phyloP scores from a whole-genome alignment of 2,329 filamentous ascomycete genomes.

The Scedosporium aurantiacum region DNA sequence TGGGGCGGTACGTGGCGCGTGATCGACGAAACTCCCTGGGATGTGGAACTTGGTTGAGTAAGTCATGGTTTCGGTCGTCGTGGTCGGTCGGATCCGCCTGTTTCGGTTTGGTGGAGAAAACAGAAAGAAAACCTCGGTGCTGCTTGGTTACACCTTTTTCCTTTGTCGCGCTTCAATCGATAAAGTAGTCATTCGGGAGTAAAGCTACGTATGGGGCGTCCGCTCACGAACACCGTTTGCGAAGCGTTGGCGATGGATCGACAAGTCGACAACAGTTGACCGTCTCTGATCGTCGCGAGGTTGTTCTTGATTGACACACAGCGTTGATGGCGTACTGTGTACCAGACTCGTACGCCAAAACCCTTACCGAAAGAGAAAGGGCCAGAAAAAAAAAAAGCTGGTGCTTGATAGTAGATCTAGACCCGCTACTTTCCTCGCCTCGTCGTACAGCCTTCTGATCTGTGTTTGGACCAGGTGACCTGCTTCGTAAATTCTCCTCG shows the following conservation, averaged over 20 bases:
- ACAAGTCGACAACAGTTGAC: background rate
- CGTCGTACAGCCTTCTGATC: background rate
- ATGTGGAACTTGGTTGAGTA: slow-evolving; percentile 22
- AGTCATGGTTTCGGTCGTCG: slow-evolving; percentile 14
- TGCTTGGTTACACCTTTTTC: too few relatives aligned
- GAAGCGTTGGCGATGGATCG: background rate
- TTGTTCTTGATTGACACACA: background rate
- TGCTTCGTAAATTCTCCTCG: background rate
- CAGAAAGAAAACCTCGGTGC: background rate
- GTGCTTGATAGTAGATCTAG: background rate
- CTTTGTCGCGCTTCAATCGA: background rate
- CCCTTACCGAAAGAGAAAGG: background rate
- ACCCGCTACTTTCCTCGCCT: background rate
- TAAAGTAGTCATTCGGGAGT: background rate
- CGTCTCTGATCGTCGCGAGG: background rate
- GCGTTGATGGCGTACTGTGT: background rate
- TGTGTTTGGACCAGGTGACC: background rate
- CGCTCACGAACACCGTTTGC: too few relatives aligned
- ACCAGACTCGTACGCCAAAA: background rate
- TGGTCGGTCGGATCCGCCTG: background rate
- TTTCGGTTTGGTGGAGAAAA: background rate
- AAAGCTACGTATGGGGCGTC: too few relatives aligned
- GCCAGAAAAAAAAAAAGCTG: background rate
- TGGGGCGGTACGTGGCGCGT: slow-evolving; percentile 11
- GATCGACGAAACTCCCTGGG: slow-evolving; percentile 23